Evolutionary conservation across 257 asterid genomes (phyloP).

Genomic region (Ligustrum vulgare): DNA sequence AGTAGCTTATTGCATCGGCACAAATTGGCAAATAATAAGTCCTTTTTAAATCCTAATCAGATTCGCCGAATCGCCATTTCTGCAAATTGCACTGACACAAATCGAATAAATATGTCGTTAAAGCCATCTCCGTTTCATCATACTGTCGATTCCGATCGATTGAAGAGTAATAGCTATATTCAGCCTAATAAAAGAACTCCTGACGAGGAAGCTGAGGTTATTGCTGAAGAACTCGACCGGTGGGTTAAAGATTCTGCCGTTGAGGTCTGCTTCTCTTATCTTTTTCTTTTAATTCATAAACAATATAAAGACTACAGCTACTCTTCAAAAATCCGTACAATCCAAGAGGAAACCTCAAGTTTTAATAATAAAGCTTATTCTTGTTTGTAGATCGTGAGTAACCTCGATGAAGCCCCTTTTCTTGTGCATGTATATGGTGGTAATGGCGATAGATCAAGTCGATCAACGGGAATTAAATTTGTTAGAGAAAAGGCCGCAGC

Average conservation of each 20-base stretch:
- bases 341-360: neutral
- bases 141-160: neutral
- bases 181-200: neutral
- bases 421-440: slow-evolving; percentile 35
- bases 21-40: neutral
- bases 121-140: neutral
- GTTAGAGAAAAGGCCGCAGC: slow-evolving; percentile 32
- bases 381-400: slow-evolving; percentile 32
- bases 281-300: too few relatives aligned
- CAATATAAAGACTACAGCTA: too few relatives aligned
- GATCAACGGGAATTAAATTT: slow-evolving; percentile 8
- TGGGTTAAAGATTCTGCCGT: slow-evolving; percentile 19
- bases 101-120: neutral
- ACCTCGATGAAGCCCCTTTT: slow-evolving; percentile 40
- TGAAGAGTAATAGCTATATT: neutral
- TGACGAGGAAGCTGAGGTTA: slow-evolving; percentile 11
- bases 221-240: slow-evolving; percentile 24
- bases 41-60: neutral
- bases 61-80: neutral
- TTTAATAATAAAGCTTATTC: neutral
- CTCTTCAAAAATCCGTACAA: too few relatives aligned
- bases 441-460: slow-evolving; percentile 12
- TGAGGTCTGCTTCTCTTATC: too few relatives aligned
- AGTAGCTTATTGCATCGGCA: neutral
- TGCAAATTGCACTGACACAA: neutral